These are phyloP conservation scores for Plicaturopsis crispa DNA, from an alignment of 768 basidiomycete genomes.

Conservation along the genomic window DNA sequence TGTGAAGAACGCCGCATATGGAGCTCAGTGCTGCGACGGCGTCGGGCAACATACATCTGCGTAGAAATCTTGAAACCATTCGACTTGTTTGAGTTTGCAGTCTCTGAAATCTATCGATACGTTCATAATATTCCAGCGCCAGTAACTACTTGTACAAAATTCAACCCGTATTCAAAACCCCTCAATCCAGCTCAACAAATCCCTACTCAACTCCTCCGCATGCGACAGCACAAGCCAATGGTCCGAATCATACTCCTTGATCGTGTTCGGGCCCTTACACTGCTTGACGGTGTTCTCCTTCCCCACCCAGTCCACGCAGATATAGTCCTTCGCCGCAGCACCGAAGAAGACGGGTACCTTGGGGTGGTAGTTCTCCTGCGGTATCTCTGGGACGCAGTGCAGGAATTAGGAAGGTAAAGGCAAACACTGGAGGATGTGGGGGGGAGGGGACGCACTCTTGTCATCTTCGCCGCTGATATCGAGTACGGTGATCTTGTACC, in stretches of 20 bases:
- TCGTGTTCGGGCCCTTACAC: constrained; percentile 20
- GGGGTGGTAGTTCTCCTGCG: constrained; percentile 18
- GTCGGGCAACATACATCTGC: no score
- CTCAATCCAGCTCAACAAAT: constrained; percentile 17
- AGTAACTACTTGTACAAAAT: no score
- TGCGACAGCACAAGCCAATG: constrained; percentile 32
- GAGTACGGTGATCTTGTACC: constrained; percentile 24
- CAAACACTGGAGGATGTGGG: neutral
- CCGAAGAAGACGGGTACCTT: constrained; percentile 29
- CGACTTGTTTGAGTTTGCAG: no score
- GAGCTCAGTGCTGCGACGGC: no score
- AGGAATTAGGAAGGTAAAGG: constrained; percentile 10
- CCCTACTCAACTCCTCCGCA: constrained; percentile 24
- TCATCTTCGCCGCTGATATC: constrained; percentile 22
- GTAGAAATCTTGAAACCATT: no score
- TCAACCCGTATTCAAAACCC: no score
- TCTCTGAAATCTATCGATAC: no score
- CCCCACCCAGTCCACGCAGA: constrained; percentile 14
- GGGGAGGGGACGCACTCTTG: constrained; percentile 17
- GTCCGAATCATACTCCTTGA: constrained; percentile 28
- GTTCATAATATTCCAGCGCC: no score
- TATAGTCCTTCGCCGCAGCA: constrained; percentile 14
- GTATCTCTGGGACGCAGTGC: constrained; percentile 18
- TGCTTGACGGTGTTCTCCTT: constrained; percentile 6
- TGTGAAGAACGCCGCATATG: no score